phyloP scores from a whole-genome alignment of 768 basidiomycete species.

The Mycena filopes region DNA sequence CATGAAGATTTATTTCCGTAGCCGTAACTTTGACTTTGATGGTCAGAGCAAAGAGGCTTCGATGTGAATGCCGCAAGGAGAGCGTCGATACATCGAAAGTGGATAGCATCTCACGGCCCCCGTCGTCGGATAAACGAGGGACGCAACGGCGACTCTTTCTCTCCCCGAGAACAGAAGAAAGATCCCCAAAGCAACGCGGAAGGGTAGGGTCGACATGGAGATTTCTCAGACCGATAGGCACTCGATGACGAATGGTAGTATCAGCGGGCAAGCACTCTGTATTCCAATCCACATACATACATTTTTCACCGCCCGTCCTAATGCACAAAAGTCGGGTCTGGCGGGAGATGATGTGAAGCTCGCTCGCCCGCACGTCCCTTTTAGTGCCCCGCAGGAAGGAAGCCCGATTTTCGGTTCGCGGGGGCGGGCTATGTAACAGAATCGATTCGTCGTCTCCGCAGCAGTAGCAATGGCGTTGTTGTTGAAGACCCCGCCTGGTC shows the following conservation, averaged over 20 bases:
- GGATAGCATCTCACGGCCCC: no score
- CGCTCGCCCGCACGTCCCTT: slow-evolving; percentile 5
- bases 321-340: slow-evolving; percentile 21
- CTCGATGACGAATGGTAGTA: slow-evolving; percentile 11
- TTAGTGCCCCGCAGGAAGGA: slow-evolving; percentile 2
- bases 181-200: no score
- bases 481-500: no score
- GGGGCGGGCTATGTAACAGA: neutral
- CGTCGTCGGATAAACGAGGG: no score
- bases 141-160: no score
- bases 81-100: no score
- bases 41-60: no score
- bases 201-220: slow-evolving; percentile 10
- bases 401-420: neutral
- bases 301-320: slow-evolving; percentile 14
- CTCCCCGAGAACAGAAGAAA: no score
- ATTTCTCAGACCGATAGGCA: neutral
- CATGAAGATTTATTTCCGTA: no score
- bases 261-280: slow-evolving; percentile 10
- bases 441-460: slow-evolving; percentile 2
- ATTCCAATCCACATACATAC: slow-evolving; percentile 29
- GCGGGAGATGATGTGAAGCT: slow-evolving; percentile 8
- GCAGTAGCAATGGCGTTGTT: neutral
- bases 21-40: no score
- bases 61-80: no score